These are phyloP conservation scores for Ophiostoma sp. DNA, from an alignment of 2,329 filamentous ascomycete species.

Conservation along the genomic window DNA sequence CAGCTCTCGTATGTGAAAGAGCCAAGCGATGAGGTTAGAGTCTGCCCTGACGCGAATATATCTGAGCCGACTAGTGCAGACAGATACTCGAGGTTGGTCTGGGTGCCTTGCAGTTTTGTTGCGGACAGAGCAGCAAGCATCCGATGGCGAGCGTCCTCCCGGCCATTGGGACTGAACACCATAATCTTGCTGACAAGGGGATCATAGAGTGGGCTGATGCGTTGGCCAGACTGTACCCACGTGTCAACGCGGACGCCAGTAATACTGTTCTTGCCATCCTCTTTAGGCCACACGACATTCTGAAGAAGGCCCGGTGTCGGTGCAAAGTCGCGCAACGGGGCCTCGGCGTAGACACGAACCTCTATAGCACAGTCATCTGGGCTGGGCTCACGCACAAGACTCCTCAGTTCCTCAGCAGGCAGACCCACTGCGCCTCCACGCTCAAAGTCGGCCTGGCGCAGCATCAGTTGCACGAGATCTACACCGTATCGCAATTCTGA, in stretches of 20 bases:
- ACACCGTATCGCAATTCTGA: slow-evolving; percentile 38
- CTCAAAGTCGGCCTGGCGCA: slow-evolving; percentile 44
- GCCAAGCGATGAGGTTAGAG: slow-evolving; percentile 27
- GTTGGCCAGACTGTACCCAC: slow-evolving; percentile 61
- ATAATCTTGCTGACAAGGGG: slow-evolving; percentile 69
- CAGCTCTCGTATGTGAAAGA: slow-evolving; percentile 29
- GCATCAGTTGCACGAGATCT: slow-evolving; percentile 36
- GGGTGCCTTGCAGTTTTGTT: slow-evolving; percentile 12
- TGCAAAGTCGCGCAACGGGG: background rate
- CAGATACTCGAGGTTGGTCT: slow-evolving; percentile 36
- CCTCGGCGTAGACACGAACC: background rate
- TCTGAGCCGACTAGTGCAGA: slow-evolving; percentile 30
- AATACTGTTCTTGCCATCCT: slow-evolving; percentile 58
- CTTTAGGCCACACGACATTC: slow-evolving; percentile 33
- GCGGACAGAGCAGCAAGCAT: slow-evolving; percentile 71
- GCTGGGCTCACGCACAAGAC: background rate
- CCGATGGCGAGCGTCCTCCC: slow-evolving; percentile 75
- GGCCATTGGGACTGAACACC: slow-evolving; percentile 64
- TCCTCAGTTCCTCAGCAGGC: slow-evolving; percentile 4
- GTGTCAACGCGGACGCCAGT: slow-evolving; percentile 58
- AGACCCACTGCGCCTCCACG: slow-evolving; percentile 35
- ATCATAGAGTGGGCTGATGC: slow-evolving; percentile 15
- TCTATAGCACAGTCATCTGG: slow-evolving; percentile 37
- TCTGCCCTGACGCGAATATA: background rate
- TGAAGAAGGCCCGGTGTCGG: background rate